Base-by-base conservation (phyloP, 371 early-diverging fungal species). In the Massospora cicadina region DNA sequence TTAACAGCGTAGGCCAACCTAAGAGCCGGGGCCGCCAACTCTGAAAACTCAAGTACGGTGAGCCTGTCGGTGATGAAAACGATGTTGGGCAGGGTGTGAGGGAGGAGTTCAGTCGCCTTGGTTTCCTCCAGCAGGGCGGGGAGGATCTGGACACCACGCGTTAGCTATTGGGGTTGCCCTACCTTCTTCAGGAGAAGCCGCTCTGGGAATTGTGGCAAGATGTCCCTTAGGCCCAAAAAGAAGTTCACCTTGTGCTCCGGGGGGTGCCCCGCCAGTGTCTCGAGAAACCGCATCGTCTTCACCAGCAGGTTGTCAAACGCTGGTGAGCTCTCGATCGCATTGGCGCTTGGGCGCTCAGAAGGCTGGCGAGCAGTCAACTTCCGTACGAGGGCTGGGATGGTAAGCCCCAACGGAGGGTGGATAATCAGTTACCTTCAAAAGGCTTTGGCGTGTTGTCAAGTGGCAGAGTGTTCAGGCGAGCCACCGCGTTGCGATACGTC, bases 261-360 rank as follows among this genome's bases (percentile, higher is more conserved):
- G 0, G 88, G 78, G 71, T 90, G 87, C 69, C 87, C 88, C 0
- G 85, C 82, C 63, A 92, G 80, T 13, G 73, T 77, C 60, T 90
- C 91, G 71, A 92, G 72, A 66, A 85, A 91, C 54, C 78, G 77
- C 71, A 92, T 84, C 0, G 90, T 85, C 0, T 86, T 84, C 2
- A 91, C 83, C 1, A 89, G 74, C 17, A 88, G 71, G 57, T 85
- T 86, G 71, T 89, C 86, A 72, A 92, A 92, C 63, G 83, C 87
- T 31, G 77, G 79, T 68, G 81, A 78, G 5, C 73, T 73, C 64
- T 85, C 82, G 66, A 92, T 85, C 55, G 81, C 79, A 0, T 67
- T 59, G 0, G 85, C 76, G 0, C 80, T 74, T 71, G 84, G 71
- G 23, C 92, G 78, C 55, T 72, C 71, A 7, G 71, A 71, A 0